Evolutionary conservation across 208 protist genomes (phyloP).

Genomic region (Acanthamoeba polyphaga): DNA sequence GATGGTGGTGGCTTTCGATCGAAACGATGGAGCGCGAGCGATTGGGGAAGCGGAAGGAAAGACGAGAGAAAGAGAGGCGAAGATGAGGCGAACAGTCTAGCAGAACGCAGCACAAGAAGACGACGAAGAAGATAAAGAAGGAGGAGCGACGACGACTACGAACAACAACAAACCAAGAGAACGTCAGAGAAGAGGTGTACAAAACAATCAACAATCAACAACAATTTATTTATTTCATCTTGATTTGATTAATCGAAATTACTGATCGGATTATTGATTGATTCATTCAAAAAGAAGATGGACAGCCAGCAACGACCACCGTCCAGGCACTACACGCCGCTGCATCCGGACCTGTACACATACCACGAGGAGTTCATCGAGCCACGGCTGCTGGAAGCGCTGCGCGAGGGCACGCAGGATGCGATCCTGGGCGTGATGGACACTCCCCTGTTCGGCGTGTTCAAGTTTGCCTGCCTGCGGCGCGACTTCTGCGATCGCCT

Average conservation of each 20-base stretch:
- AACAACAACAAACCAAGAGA: no score
- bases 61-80: not conserved
- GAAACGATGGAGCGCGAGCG: not conserved
- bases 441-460: constrained; percentile 43
- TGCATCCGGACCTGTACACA: constrained; percentile 62
- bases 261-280: not conserved
- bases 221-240: not conserved
- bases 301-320: not conserved
- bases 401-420: constrained; percentile 15
- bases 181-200: not conserved
- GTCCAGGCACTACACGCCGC: constrained; percentile 46
- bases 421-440: constrained; percentile 30
- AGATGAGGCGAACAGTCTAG: not conserved
- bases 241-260: not conserved
- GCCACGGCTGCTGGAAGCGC: not conserved
- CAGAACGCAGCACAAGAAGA: no score
- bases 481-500: not conserved
- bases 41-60: not conserved
- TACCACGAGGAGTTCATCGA: constrained; percentile 47
- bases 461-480: constrained; percentile 35
- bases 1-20: not conserved
- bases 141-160: not conserved
- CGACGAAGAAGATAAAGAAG: not conserved
- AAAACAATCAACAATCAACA: not conserved
- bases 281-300: not conserved